phyloP scores from a whole-genome alignment of 2,329 filamentous ascomycete species.

The Neonectria hederae region DNA sequence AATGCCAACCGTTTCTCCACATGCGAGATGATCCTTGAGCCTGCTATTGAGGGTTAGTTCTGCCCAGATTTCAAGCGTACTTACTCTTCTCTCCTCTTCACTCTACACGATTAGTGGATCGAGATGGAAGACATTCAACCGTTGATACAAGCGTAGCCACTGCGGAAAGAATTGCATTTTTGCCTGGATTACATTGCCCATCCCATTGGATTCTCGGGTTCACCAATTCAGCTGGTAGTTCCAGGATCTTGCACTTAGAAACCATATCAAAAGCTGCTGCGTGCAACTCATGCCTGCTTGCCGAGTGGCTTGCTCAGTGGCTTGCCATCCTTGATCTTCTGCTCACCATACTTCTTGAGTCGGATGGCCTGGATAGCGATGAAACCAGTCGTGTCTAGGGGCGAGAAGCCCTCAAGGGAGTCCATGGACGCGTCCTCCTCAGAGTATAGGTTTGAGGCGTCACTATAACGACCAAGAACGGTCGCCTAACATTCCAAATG shows the following conservation, averaged over 20 bases:
- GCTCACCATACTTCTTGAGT: conserved; percentile 55
- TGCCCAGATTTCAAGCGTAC: background rate
- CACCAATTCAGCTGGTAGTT: background rate
- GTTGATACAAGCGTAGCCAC: background rate
- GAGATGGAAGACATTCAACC: background rate
- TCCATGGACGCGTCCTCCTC: conserved; percentile 60
- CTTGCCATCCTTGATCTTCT: conserved; percentile 30
- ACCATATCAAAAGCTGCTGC: too few species aligned
- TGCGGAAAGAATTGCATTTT: background rate
- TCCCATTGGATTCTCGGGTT: background rate
- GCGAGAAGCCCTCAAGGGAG: conserved; percentile 54
- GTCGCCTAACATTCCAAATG: background rate
- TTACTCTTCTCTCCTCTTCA: background rate
- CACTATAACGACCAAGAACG: conserved; percentile 52
- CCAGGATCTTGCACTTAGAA: background rate
- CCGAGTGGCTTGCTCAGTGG: conserved; percentile 6
- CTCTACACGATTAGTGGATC: background rate
- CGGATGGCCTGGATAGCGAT: conserved; percentile 74
- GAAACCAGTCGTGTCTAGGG: conserved; percentile 58
- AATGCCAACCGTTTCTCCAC: background rate
- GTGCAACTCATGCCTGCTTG: background rate
- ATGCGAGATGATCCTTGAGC: background rate
- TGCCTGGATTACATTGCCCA: background rate
- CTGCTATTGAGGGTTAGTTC: background rate
- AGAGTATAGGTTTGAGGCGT: conserved; percentile 56